These are phyloP conservation scores for Solanum peruvianum DNA, from an alignment of 257 asterid genomes.

Conservation along the genomic window DNA sequence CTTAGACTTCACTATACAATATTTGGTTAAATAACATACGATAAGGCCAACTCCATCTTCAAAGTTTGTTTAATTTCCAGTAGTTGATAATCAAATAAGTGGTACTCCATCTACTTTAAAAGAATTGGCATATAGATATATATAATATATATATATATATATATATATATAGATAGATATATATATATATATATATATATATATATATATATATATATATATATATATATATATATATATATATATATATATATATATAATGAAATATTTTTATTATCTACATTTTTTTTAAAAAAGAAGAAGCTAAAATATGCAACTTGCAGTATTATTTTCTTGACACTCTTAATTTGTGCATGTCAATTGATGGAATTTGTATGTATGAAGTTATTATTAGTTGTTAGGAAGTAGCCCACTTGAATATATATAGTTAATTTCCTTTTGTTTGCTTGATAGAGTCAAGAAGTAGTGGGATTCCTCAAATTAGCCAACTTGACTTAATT, in stretches of 20 bases:
- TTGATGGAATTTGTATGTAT: not conserved
- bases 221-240: no score
- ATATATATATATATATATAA: no score
- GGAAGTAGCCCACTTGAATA: not conserved
- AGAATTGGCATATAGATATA: no score
- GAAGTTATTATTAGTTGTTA: not conserved
- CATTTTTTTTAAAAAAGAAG: no score
- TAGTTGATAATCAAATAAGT: not conserved
- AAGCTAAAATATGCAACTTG: not conserved
- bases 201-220: no score
- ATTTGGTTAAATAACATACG: not conserved
- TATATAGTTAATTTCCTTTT: not conserved
- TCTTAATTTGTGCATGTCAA: not conserved
- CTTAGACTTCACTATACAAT: not conserved
- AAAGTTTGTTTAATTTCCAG: not conserved
- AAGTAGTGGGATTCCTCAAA: not conserved
- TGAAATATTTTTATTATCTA: no score
- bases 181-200: no score
- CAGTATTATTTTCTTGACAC: not conserved
- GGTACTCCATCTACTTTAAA: not conserved
- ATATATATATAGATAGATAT: no score
- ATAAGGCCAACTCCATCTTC: not conserved
- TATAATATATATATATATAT: no score
- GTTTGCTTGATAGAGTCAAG: not conserved
- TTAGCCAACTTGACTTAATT: not conserved